These are phyloP conservation scores for Ceratocystis diversiconidia DNA, from an alignment of 2,329 filamentous ascomycete genomes.

Conservation along the genomic window DNA sequence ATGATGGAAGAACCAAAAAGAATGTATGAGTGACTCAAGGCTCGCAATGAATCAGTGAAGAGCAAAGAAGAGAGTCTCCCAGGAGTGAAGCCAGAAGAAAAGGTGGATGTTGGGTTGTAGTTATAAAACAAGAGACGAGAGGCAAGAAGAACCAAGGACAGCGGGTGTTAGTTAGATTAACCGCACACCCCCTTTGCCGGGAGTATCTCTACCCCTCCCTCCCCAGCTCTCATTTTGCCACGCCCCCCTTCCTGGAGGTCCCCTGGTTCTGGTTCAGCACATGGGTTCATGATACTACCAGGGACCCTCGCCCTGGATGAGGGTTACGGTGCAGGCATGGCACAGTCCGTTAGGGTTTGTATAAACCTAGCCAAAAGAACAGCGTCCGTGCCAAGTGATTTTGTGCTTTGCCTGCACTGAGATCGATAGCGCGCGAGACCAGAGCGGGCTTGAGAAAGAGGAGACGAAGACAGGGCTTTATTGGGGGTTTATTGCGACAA, in stretches of 20 bases:
- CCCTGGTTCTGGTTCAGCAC: not conserved
- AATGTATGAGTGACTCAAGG: slow-evolving; percentile 1
- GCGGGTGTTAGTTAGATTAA: not conserved
- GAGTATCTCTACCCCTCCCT: not conserved
- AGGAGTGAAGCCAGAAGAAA: not conserved
- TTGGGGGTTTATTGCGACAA: not conserved
- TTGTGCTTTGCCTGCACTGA: not conserved
- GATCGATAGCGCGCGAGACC: not conserved
- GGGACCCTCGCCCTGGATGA: not conserved
- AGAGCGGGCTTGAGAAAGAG: not conserved
- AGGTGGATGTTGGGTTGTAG: not conserved
- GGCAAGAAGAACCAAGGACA: not conserved
- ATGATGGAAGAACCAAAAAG: slow-evolving; percentile 6
- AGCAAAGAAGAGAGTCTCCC: not conserved
- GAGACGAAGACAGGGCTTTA: not conserved
- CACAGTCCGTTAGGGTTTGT: too few species aligned
- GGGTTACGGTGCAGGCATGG: too few species aligned
- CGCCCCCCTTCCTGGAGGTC: not conserved
- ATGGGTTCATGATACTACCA: too few species aligned
- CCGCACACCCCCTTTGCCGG: not conserved
- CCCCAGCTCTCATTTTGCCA: not conserved
- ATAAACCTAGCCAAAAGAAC: not conserved
- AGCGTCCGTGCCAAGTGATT: not conserved
- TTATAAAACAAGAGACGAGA: slow-evolving; percentile 2
- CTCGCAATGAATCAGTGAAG: not conserved